Percentiles rank a stretch among this genome's conserved stretches.
phyloP scores from a whole-genome alignment of 73 alveolate genomes.

The Tetrahymena malaccensis region DNA sequence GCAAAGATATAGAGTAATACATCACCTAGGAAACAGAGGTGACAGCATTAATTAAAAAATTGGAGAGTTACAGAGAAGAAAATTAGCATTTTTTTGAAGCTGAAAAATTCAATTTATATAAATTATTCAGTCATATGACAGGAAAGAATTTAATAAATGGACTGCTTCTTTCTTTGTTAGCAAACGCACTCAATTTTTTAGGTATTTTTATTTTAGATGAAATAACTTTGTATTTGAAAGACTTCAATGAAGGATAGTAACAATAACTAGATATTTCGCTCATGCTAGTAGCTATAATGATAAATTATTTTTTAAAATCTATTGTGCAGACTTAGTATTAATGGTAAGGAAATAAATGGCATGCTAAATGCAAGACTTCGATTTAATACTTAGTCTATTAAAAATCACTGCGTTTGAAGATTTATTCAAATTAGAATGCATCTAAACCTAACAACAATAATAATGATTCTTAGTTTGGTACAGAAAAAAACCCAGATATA shows the following conservation, averaged over 20 bases:
- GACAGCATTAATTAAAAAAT: background rate
- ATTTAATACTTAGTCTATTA: background rate
- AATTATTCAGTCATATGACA: background rate
- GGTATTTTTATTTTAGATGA: background rate
- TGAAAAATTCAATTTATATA: background rate
- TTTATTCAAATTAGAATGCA: background rate
- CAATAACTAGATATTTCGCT: background rate
- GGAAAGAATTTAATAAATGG: background rate
- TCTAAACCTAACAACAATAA: background rate
- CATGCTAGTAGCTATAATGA: background rate
- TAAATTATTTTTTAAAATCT: background rate
- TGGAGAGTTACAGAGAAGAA: background rate
- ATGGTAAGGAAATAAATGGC: background rate
- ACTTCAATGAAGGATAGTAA: background rate
- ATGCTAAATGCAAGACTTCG: background rate
- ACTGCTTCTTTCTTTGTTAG: background rate
- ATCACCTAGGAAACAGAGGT: background rate
- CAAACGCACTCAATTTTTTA: background rate
- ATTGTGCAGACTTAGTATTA: background rate
- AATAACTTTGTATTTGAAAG: background rate
- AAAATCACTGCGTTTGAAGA: background rate
- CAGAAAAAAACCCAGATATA: conserved; percentile 10
- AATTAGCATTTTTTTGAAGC: background rate
- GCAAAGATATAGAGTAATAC: background rate
- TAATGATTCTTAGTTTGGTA: conserved; percentile 6